Evolutionary conservation across 2,329 filamentous ascomycete species (phyloP).

Genomic region (Aspergillus ibericus): DNA sequence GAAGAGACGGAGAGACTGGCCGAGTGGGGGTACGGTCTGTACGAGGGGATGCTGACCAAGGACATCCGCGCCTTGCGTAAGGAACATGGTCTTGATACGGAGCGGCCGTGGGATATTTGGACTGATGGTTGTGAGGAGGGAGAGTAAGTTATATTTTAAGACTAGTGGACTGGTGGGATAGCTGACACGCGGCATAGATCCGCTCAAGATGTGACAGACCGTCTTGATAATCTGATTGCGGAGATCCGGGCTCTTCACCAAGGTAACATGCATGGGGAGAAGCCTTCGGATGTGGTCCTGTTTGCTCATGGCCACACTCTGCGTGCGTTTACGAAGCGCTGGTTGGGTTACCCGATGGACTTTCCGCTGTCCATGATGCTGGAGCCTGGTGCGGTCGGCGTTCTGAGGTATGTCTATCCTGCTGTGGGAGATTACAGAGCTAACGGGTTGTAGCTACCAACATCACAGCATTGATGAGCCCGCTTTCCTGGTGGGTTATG

Average conservation of each 20-base stretch:
- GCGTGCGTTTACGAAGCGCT: slow-evolving; percentile 49
- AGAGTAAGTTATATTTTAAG: slow-evolving; percentile 44
- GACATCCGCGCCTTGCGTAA: slow-evolving; percentile 52
- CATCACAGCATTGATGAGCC: slow-evolving; percentile 43
- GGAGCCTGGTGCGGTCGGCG: slow-evolving; percentile 45
- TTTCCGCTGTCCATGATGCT: slow-evolving; percentile 46
- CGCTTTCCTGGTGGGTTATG: slow-evolving; percentile 45
- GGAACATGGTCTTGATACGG: slow-evolving; percentile 49
- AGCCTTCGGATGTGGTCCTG: slow-evolving; percentile 39
- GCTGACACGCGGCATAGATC: slow-evolving; percentile 23
- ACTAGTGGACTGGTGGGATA: neutral
- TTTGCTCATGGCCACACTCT: slow-evolving; percentile 49
- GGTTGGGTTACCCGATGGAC: slow-evolving; percentile 46
- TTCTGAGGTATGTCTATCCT: slow-evolving; percentile 37
- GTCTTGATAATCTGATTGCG: slow-evolving; percentile 45
- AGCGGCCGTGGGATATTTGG: slow-evolving; percentile 59
- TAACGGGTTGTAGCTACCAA: slow-evolving; percentile 29
- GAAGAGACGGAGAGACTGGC: slow-evolving; percentile 53
- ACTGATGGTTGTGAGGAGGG: slow-evolving; percentile 58
- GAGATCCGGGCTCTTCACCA: slow-evolving; percentile 44
- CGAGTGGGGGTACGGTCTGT: slow-evolving; percentile 65
- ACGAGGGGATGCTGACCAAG: slow-evolving; percentile 58
- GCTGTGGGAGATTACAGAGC: neutral
- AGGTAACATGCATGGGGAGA: slow-evolving; percentile 42
- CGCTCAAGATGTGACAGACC: slow-evolving; percentile 39